Conservation (phyloP, 345 rosid genomes). For the Atalantia buxifolia region DNA sequence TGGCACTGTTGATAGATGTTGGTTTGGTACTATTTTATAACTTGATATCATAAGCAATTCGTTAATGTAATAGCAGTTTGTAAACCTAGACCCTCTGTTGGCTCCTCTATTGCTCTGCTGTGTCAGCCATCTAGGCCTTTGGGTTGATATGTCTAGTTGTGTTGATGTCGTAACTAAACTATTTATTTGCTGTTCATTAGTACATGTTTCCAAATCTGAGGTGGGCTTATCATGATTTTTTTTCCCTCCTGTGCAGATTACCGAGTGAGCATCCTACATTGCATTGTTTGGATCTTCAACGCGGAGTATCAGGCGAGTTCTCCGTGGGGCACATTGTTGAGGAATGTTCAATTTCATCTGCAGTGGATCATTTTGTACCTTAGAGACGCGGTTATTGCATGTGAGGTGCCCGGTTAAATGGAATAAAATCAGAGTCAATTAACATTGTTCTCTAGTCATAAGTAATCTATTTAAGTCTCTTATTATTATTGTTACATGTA, state of each 20-base stretch:
- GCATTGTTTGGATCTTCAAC: constrained; percentile 1
- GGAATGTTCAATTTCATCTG: neutral
- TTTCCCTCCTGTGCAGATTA: constrained; percentile 34
- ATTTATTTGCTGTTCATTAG: neutral
- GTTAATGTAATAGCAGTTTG: neutral
- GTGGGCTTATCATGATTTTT: neutral
- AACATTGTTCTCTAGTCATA: neutral
- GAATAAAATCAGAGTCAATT: constrained; percentile 9
- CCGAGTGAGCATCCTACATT: constrained; percentile 32
- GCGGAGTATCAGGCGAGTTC: neutral
- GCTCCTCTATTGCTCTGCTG: neutral
- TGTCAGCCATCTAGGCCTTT: neutral
- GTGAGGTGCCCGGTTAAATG: constrained; percentile 6
- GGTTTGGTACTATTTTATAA: neutral
- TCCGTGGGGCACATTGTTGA: neutral
- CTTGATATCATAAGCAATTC: neutral
- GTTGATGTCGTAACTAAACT: neutral
- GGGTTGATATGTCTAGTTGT: neutral
- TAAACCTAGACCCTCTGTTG: neutral
- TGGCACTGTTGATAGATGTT: neutral
- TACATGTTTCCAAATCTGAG: neutral
- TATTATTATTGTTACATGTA: neutral
- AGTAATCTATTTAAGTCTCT: neutral
- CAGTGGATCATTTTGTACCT: neutral
- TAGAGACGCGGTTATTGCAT: neutral